Base-by-base conservation (phyloP, 208 protist genomes). In the Crithidia mellificae region DNA sequence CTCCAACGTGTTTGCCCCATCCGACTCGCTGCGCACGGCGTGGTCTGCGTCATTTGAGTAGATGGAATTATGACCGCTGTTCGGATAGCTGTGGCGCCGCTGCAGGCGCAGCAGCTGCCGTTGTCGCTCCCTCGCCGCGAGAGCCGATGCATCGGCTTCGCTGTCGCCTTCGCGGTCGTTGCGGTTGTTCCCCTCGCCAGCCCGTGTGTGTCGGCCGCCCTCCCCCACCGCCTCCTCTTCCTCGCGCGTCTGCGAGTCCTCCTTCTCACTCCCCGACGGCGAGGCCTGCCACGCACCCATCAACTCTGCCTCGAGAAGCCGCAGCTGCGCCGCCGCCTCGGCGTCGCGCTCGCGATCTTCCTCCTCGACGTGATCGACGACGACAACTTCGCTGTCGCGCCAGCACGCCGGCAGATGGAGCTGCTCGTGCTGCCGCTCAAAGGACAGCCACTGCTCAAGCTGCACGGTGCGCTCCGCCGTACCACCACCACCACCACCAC, bases 391-490 rank as follows among this genome's bases (percentile, higher is more conserved):
- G 29, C 57, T 71, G 34, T 67, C 75, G 3, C 59, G 61, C 64
- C 71, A 71, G 46, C 71, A 74, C 57, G 47, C 58, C 20, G 75
- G 75, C 46, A 81, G 58, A 63, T 72, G 67, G 51, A 52, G 15
- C 52, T 63, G 64, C 65, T 81, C 75, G 41, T 81, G 75, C 34
- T 72, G 63, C 15, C 63, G 56, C 46, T 81, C 75, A 51, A 76
- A 81, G 44, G 53, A 70, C 4, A 72, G 63, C 70, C 70, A 69
- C 44, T 64, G 22, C 25, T 63, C 70, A 6, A 44, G 62, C 44
- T 49, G 55, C 32, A 39, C 47, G 6, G 34, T 44, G 20, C 25
- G 53, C 12, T 34, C 43, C n/a, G n/a, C n/a, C n/a, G n/a, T n/a
- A n/a, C n/a, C n/a, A n/a, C n/a, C n/a, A n/a, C n/a, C n/a, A n/a